Conservation (phyloP, 768 basidiomycete genomes). For the Mrakia gelida region DNA sequence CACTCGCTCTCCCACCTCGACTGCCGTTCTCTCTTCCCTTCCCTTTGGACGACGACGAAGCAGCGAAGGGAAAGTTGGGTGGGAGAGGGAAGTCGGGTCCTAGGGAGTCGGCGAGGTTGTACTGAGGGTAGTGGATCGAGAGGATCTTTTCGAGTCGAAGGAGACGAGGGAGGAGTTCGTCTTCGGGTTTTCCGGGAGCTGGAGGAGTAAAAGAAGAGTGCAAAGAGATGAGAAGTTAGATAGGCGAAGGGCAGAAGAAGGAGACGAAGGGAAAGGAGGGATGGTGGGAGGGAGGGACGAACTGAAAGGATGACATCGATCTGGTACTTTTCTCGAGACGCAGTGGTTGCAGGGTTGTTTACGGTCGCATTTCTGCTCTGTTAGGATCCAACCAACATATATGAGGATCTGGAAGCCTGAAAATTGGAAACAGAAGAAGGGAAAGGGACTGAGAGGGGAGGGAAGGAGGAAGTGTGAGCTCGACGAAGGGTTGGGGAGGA, state of each 20-base stretch:
- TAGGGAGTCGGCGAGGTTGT: conserved; percentile 18
- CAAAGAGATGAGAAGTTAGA: not conserved
- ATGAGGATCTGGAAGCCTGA: not conserved
- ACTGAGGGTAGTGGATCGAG: conserved; percentile 31
- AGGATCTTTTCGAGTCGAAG: conserved; percentile 31
- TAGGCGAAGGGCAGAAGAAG: too few relatives aligned
- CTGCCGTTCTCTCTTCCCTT: conserved; percentile 1
- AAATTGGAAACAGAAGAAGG: not conserved
- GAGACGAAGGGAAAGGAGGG: not conserved
- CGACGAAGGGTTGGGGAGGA: not conserved
- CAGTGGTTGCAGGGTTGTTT: conserved; percentile 31
- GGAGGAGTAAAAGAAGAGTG: not conserved
- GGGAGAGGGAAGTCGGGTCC: conserved; percentile 25
- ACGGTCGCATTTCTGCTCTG: conserved; percentile 31
- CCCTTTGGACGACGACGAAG: not conserved
- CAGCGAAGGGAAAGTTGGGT: conserved; percentile 6
- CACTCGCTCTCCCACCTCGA: not conserved
- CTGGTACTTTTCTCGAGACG: conserved; percentile 27
- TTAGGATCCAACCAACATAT: not conserved
- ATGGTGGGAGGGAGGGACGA: too few relatives aligned
- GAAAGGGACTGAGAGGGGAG: not conserved
- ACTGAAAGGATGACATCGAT: conserved; percentile 32
- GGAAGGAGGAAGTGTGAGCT: conserved; percentile 9
- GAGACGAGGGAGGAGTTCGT: conserved; percentile 28
- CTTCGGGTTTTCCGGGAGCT: conserved; percentile 33